Conservation (phyloP, 2,329 filamentous ascomycete species). For the Myrmaecium sp. region DNA sequence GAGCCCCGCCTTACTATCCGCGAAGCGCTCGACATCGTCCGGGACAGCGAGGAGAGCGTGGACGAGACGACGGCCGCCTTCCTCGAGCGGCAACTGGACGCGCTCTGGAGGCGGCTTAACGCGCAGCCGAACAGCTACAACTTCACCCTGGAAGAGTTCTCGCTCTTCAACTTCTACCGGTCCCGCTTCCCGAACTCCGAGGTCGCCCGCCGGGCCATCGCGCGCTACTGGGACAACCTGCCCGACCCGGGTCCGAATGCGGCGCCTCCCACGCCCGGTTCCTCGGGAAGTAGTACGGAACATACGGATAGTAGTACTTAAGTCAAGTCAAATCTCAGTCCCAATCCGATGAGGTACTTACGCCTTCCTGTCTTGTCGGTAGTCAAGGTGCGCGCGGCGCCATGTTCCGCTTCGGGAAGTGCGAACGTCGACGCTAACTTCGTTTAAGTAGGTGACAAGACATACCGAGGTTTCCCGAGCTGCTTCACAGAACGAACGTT, state of each 20-base stretch:
- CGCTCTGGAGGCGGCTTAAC: conserved; percentile 53
- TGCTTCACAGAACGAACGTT: no score
- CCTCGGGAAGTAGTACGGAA: no score
- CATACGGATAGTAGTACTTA: conserved; percentile 2
- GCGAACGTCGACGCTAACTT: no score
- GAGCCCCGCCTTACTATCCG: no score
- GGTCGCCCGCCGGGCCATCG: conserved; percentile 34
- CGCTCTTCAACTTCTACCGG: conserved; percentile 75
- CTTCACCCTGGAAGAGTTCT: conserved; percentile 61
- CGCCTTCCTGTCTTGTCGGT: no score
- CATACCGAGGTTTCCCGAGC: no score
- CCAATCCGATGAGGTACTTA: no score
- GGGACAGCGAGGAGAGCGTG: conserved; percentile 52
- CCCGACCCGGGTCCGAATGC: no score
- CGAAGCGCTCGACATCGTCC: conserved; percentile 59
- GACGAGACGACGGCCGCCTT: conserved; percentile 46
- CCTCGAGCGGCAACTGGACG: conserved; percentile 40
- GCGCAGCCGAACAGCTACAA: conserved; percentile 51
- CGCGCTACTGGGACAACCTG: conserved; percentile 42
- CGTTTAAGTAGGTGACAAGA: no score
- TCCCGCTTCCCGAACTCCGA: conserved; percentile 40
- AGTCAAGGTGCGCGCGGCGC: no score
- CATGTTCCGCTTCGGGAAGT: no score
- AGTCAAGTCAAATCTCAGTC: neutral
- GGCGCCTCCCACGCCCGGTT: no score